Conservation (phyloP, 106 monocot species). For the Dendrobium huoshanense region DNA sequence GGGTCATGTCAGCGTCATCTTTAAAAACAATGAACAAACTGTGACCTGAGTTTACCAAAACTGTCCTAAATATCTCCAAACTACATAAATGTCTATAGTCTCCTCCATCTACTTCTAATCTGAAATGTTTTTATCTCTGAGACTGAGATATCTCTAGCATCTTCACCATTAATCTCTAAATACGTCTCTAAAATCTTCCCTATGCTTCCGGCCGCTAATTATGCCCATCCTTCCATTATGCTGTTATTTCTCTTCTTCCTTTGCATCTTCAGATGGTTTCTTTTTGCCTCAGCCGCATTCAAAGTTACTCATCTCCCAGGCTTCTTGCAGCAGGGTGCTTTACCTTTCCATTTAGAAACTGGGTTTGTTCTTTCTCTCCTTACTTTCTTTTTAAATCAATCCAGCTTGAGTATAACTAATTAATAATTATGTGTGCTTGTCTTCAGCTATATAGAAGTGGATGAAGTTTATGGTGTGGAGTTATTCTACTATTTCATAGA, state of each 20-base stretch:
- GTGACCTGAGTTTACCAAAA: no score
- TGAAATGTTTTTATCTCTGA: no score
- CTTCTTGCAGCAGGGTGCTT: neutral
- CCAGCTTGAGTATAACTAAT: neutral
- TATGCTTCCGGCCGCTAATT: no score
- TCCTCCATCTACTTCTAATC: no score
- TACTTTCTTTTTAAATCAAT: neutral
- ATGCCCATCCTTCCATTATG: neutral
- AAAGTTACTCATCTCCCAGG: constrained; percentile 9
- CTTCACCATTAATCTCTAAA: no score
- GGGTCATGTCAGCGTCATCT: no score
- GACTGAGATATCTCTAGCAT: no score
- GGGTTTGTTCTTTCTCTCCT: neutral
- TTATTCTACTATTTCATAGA: constrained; percentile 39
- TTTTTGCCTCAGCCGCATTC: neutral
- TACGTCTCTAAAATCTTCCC: no score
- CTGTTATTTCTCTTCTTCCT: neutral
- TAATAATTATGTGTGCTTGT: neutral
- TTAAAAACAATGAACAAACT: no score
- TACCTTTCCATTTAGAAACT: constrained; percentile 4
- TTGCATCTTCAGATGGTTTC: neutral
- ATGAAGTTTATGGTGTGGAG: constrained; percentile 23
- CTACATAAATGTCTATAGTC: no score
- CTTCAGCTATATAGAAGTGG: constrained; percentile 28
- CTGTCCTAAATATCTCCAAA: no score